Conservation (phyloP, 306 rosid genomes). For the Pyrus pyrifolia region DNA sequence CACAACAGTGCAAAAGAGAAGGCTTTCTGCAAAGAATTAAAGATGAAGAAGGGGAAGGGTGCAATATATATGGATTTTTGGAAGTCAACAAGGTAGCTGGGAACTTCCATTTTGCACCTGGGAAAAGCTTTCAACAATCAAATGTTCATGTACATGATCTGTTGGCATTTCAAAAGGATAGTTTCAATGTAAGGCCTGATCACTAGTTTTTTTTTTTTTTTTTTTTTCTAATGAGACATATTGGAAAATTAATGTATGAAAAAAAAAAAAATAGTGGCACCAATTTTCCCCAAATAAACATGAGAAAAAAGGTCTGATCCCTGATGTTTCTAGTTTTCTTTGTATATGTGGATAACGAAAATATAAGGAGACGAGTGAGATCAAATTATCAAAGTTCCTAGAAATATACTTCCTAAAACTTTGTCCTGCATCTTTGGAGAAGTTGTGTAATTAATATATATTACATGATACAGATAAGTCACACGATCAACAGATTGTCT, state of each 20-base stretch:
- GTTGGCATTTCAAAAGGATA: constrained; percentile 88
- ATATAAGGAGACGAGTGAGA: background rate
- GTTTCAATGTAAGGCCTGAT: constrained; percentile 74
- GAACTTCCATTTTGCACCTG: constrained; percentile 96
- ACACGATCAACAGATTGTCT: constrained; percentile 74
- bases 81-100: constrained; percentile 98
- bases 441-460: constrained; percentile 5
- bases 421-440: too few species aligned
- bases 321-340: constrained; percentile 3
- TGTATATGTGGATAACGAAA: background rate
- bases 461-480: constrained; percentile 57
- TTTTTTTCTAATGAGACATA: too few species aligned
- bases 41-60: constrained; percentile 98
- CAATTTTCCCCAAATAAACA: too few species aligned
- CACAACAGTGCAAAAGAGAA: constrained; percentile 89
- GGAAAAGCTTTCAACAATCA: constrained; percentile 97
- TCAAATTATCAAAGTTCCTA: background rate
- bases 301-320: too few species aligned
- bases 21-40: constrained; percentile 90
- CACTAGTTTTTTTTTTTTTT: too few species aligned
- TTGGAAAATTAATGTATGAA: too few species aligned
- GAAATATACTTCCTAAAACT: background rate
- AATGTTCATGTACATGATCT: constrained; percentile 86
- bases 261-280: too few species aligned
- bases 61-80: constrained; percentile 88